Conservation (phyloP, 257 asterid species). For the Nicotiana knightiana region DNA sequence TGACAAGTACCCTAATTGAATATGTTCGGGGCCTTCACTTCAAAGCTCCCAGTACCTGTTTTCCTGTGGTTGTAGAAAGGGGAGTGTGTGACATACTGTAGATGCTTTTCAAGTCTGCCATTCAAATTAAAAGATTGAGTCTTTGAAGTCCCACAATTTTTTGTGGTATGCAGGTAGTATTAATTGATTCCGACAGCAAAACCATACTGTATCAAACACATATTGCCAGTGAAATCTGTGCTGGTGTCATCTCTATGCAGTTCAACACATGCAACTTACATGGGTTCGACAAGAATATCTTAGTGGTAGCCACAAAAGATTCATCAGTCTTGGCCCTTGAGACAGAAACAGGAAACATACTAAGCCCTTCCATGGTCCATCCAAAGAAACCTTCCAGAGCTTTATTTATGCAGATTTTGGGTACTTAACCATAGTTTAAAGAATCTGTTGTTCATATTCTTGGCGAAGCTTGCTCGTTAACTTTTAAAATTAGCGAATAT, state of each 20-base stretch:
- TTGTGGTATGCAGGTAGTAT: constrained; percentile 44
- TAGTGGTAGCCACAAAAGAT: constrained; percentile 73
- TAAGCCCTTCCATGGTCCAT: constrained; percentile 53
- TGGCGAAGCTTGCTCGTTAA: background rate
- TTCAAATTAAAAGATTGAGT: background rate
- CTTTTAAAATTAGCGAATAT: background rate
- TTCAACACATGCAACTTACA: constrained; percentile 67
- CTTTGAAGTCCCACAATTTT: background rate
- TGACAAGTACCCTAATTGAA: background rate
- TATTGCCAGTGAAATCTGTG: constrained; percentile 61
- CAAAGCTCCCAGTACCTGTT: background rate
- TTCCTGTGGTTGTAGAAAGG: background rate
- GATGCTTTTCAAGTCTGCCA: background rate
- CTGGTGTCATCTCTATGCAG: constrained; percentile 71
- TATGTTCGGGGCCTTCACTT: background rate
- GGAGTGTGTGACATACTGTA: background rate
- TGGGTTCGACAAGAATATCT: constrained; percentile 78
- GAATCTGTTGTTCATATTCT: background rate
- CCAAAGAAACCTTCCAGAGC: constrained; percentile 82
- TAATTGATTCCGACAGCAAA: constrained; percentile 59
- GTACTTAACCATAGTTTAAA: constrained; percentile 28
- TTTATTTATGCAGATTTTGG: constrained; percentile 57
- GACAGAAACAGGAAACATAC: constrained; percentile 64
- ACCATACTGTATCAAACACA: constrained; percentile 60
- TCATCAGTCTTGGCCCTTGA: constrained; percentile 74